phyloP scores from a whole-genome alignment of 257 asterid genomes.

The Ballota nigra region DNA sequence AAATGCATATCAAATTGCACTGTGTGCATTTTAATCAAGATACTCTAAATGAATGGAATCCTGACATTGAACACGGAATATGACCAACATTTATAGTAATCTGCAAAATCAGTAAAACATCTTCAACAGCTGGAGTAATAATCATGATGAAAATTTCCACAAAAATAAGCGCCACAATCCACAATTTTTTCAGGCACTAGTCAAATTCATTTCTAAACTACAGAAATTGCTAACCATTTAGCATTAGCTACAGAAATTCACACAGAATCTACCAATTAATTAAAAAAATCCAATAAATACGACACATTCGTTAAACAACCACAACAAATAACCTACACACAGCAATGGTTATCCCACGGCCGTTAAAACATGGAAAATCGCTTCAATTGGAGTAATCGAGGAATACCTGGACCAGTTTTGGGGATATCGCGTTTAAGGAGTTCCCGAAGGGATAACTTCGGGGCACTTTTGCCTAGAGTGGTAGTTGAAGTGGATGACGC shows the following conservation, averaged over 20 bases:
- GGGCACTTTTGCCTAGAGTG: conserved; percentile 23
- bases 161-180: not conserved
- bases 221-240: not conserved
- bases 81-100: not conserved
- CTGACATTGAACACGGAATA: not conserved
- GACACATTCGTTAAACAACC: not conserved
- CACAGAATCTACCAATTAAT: not conserved
- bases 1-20: not conserved
- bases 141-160: not conserved
- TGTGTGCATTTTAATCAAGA: not conserved
- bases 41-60: not conserved
- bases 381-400: not conserved
- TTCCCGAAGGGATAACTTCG: conserved; percentile 52
- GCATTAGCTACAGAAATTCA: not conserved
- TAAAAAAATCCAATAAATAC: not conserved
- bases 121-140: not conserved
- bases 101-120: not conserved
- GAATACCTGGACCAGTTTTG: conserved; percentile 31
- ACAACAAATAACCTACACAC: not conserved
- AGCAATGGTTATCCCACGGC: not conserved
- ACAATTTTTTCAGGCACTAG: not conserved
- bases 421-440: conserved; percentile 65
- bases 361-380: not conserved
- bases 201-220: not conserved
- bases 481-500: conserved; percentile 24